Conservation (phyloP, 768 basidiomycete genomes). For the Solioccasus polychromus region DNA sequence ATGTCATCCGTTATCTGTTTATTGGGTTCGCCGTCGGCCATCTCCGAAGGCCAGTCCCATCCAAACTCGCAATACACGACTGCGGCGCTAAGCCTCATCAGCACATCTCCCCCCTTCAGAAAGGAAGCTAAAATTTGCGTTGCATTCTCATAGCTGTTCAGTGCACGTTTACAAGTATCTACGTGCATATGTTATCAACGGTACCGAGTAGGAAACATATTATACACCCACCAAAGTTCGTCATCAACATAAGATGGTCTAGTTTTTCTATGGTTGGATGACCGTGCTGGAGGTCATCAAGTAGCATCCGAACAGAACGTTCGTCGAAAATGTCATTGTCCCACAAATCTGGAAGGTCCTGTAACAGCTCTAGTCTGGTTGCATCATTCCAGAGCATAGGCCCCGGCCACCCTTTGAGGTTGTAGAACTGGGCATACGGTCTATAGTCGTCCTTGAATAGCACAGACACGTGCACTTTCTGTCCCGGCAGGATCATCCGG, state of each 20-base stretch:
- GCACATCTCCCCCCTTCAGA: conserved; percentile 11
- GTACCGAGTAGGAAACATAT: background rate
- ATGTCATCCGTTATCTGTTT: conserved; percentile 11
- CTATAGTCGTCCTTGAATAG: conserved; percentile 31
- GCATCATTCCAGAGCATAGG: conserved; percentile 31
- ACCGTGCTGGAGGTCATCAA: conserved; percentile 16
- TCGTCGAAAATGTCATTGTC: conserved; percentile 30
- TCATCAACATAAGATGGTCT: conserved; percentile 30
- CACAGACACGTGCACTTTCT: conserved; percentile 32
- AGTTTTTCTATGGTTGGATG: conserved; percentile 20
- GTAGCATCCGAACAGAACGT: conserved; percentile 13
- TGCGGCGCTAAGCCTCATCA: conserved; percentile 24
- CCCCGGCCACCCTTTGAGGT: conserved; percentile 24
- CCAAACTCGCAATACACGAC: conserved; percentile 26
- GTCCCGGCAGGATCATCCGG: conserved; percentile 27
- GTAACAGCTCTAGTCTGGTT: conserved; percentile 18
- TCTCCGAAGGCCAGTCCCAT: conserved; percentile 18
- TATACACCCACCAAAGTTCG: conserved; percentile 23
- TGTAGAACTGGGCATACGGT: conserved; percentile 22
- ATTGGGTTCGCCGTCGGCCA: background rate
- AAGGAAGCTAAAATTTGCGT: conserved; percentile 9
- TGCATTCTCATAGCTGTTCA: background rate
- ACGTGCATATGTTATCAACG: background rate
- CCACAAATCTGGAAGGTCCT: conserved; percentile 19
- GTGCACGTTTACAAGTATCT: conserved; percentile 18